A percentile compares a stretch with the other conserved stretches of the same genome.
These are phyloP conservation scores for Sambucus nigra DNA, from an alignment of 129 eudicot genomes.

Conservation along the genomic window DNA sequence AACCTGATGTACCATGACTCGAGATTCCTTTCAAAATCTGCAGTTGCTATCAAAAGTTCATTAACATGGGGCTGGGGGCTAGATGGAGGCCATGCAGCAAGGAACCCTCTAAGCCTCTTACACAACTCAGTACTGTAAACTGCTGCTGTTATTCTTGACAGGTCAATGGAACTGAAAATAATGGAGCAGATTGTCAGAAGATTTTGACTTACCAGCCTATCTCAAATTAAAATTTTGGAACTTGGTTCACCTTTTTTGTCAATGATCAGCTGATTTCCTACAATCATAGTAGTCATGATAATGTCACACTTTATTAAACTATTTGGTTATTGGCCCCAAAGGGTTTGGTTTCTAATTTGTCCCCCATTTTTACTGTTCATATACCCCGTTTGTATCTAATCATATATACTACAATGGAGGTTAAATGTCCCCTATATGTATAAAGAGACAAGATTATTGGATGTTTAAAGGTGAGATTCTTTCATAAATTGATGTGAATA, in stretches of 20 bases:
- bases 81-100: slow-evolving; percentile 89
- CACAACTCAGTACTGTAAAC: slow-evolving; percentile 74
- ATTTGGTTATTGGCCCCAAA: too few species aligned
- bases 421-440: too few species aligned
- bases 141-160: slow-evolving; percentile 66
- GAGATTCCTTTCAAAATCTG: slow-evolving; percentile 85
- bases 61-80: slow-evolving; percentile 76
- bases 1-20: slow-evolving; percentile 90
- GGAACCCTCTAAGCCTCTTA: slow-evolving; percentile 63
- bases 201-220: not conserved
- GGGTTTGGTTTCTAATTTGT: too few species aligned
- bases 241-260: not conserved
- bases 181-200: slow-evolving; percentile 1
- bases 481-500: too few species aligned
- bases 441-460: too few species aligned
- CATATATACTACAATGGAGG: too few species aligned
- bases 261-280: not conserved
- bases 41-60: slow-evolving; percentile 76
- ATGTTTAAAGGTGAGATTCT: too few species aligned
- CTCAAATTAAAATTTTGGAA: not conserved
- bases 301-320: not conserved
- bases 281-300: not conserved
- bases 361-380: too few species aligned
- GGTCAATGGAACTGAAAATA: slow-evolving; percentile 68
- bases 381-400: too few species aligned